phyloP scores from a whole-genome alignment of 2,329 filamentous ascomycete genomes.

The Colletotrichum somersetense region DNA sequence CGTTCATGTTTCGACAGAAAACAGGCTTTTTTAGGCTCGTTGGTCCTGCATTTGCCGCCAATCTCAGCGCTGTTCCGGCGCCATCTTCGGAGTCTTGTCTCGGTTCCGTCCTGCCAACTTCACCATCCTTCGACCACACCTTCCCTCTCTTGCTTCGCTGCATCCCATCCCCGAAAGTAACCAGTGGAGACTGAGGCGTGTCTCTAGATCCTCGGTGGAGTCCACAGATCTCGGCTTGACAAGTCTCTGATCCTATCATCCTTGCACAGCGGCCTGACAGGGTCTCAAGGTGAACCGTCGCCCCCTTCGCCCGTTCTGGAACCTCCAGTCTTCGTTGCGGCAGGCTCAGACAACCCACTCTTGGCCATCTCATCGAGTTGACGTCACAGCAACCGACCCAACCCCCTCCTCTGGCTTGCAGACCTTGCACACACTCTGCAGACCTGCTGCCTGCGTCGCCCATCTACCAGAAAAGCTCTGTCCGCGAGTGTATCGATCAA shows the following conservation, averaged over 20 bases:
- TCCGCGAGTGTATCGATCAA: constrained; percentile 17
- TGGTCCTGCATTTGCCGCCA: constrained; percentile 30
- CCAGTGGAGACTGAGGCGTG: constrained; percentile 32
- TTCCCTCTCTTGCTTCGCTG: constrained; percentile 22
- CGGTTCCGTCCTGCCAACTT: constrained; percentile 33
- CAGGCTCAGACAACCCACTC: constrained; percentile 22
- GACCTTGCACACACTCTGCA: constrained; percentile 24
- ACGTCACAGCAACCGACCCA: constrained; percentile 32
- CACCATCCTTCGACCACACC: constrained; percentile 24
- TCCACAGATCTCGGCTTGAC: constrained; percentile 37
- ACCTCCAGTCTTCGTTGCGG: constrained; percentile 21
- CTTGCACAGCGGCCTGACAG: constrained; percentile 32
- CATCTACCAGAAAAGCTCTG: constrained; percentile 28
- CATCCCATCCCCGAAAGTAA: constrained; percentile 30
- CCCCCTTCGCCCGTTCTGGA: constrained; percentile 38
- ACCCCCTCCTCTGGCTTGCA: constrained; percentile 24
- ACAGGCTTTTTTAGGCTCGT: constrained; percentile 37
- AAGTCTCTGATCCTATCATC: constrained; percentile 30
- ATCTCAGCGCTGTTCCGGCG: constrained; percentile 22
- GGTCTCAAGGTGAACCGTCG: constrained; percentile 27
- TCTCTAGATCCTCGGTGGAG: constrained; percentile 36
- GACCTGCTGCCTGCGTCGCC: constrained; percentile 22
- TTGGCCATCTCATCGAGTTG: constrained; percentile 21
- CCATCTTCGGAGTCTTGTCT: constrained; percentile 35
- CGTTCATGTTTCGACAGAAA: constrained; percentile 33